Evolutionary conservation across 495 filamentous ascomycete genomes (phyloP).

Genomic region (Aspergillus egyptiacus): DNA sequence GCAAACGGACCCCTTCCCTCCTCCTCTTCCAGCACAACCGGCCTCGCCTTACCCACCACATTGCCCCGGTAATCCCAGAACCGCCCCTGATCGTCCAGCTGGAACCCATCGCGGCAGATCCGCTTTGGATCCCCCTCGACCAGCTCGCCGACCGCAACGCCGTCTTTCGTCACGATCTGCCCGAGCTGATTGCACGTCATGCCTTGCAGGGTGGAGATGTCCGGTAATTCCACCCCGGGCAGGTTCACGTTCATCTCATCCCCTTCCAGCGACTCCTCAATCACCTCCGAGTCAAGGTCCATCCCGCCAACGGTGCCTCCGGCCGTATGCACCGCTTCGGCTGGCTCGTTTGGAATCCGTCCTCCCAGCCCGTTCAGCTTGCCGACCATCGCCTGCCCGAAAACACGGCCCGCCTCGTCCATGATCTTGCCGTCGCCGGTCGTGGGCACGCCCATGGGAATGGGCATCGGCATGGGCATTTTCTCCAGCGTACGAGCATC

Average conservation of each 20-base stretch:
- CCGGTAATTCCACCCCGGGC: no score
- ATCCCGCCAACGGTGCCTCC: slow-evolving; percentile 30
- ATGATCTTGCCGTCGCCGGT: neutral
- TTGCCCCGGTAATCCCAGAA: slow-evolving; percentile 47
- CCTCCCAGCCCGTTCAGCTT: slow-evolving; percentile 17
- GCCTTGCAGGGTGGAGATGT: slow-evolving; percentile 48
- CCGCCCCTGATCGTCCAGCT: slow-evolving; percentile 48
- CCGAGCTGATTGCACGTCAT: slow-evolving; percentile 48
- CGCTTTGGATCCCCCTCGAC: slow-evolving; percentile 47
- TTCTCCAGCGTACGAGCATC: no score
- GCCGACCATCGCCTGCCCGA: slow-evolving; percentile 14
- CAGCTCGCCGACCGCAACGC: slow-evolving; percentile 45
- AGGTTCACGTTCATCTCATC: neutral
- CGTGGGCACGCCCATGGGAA: neutral
- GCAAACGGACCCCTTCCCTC: slow-evolving; percentile 49
- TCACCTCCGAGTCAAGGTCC: slow-evolving; percentile 27
- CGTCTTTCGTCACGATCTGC: slow-evolving; percentile 42
- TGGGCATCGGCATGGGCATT: neutral
- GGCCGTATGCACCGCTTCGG: slow-evolving; percentile 37
- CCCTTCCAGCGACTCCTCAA: neutral
- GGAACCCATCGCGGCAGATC: slow-evolving; percentile 38
- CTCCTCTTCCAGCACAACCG: slow-evolving; percentile 44
- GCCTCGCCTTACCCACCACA: slow-evolving; percentile 45
- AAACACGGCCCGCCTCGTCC: neutral
- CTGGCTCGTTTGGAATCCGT: slow-evolving; percentile 35